Evolutionary conservation across 495 filamentous ascomycete species (phyloP), one percentile per base, ranked within the genome.

Genomic region (Aspergillus bridgeri): DNA sequence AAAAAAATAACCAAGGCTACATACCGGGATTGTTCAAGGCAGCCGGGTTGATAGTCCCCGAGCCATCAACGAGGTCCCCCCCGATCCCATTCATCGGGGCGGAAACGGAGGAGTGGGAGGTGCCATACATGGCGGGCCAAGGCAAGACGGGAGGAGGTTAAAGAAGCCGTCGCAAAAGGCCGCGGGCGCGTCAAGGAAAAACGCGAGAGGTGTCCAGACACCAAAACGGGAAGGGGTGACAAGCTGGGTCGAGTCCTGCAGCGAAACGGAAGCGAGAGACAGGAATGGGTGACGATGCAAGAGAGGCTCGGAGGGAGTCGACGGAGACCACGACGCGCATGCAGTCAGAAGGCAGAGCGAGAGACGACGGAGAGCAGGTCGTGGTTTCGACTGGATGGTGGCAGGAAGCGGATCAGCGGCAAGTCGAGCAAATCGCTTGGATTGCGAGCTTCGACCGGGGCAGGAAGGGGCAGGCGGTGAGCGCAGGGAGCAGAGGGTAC

Each of bases 21-120:
- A 66, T 84, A 87, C 85, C 81, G 60, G 81, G 74, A 46, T 86
- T 50, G 48, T 50, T 86, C 74, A 89, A 71, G 15, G 86, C 87
- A 24, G 87, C 87, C 57, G 89, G 89, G 71, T 92, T 88, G 74
- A 92, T 92, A 53, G 89, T 92, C 38, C 86, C 87, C 56, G 85
- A 86, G 58, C 83, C 83, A 80, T 91, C 88, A 62, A 86, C 80
- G 60, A 86, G 80, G 66, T 81, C 83, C 57, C 77, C 79, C 69
- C 77, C 83, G 60, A 85, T 72, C 54, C 83, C 82, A 73, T 85
- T 86, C 74, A 83, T 79, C 65, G 81, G 77, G 24, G 79, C 69
- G 53, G 77, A 71, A 59, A 69, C 60, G 62, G 74, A 63, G 64
- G 76, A 75, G 57, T 77, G 72, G 64, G 79, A 73, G 42, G 81